A percentile compares a stretch with the other conserved stretches of the same genome.
phyloP scores from a whole-genome alignment of 805 yeast genomes.

The Wickerhamiella sorbophila region DNA sequence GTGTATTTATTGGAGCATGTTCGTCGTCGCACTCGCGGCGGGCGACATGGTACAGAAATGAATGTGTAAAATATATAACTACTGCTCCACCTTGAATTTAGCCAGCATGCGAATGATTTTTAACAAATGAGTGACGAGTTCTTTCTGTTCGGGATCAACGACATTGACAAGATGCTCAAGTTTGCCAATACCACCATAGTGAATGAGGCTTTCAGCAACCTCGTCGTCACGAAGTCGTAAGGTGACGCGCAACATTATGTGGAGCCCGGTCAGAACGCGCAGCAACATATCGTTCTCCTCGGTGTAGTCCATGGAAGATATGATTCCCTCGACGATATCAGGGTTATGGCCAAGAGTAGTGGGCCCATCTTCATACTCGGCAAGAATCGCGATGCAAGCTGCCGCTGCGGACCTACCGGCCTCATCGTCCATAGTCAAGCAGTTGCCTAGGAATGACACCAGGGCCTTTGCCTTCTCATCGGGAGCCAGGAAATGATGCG shows the following conservation, averaged over 20 bases:
- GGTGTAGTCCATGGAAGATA: slow-evolving; percentile 14
- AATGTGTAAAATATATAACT: background rate
- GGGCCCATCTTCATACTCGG: slow-evolving; percentile 26
- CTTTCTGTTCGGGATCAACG: slow-evolving; percentile 9
- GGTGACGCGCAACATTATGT: slow-evolving; percentile 13
- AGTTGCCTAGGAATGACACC: slow-evolving; percentile 22
- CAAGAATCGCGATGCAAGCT: slow-evolving; percentile 28
- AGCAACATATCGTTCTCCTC: slow-evolving; percentile 19
- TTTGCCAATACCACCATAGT: slow-evolving; percentile 14
- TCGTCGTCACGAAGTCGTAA: slow-evolving; percentile 15
- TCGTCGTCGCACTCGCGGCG: slow-evolving; percentile 3
- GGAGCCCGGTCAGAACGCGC: slow-evolving; percentile 20
- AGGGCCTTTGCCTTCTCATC: slow-evolving; percentile 19
- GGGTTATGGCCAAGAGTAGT: slow-evolving; percentile 18
- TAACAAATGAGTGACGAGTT: slow-evolving; percentile 8
- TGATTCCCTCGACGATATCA: slow-evolving; percentile 18
- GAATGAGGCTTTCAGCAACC: slow-evolving; percentile 16
- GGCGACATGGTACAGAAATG: background rate
- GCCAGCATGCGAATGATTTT: slow-evolving; percentile 13
- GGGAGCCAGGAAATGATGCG: slow-evolving; percentile 26
- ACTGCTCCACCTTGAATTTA: slow-evolving; percentile 7
- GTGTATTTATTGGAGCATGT: slow-evolving; percentile 48
- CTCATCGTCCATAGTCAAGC: slow-evolving; percentile 21
- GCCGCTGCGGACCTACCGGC: slow-evolving; percentile 26
- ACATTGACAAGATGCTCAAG: slow-evolving; percentile 14